Percentiles rank a stretch among this genome's conserved stretches.
Conservation (phyloP, 306 rosid species). For the Corylus avellana region DNA sequence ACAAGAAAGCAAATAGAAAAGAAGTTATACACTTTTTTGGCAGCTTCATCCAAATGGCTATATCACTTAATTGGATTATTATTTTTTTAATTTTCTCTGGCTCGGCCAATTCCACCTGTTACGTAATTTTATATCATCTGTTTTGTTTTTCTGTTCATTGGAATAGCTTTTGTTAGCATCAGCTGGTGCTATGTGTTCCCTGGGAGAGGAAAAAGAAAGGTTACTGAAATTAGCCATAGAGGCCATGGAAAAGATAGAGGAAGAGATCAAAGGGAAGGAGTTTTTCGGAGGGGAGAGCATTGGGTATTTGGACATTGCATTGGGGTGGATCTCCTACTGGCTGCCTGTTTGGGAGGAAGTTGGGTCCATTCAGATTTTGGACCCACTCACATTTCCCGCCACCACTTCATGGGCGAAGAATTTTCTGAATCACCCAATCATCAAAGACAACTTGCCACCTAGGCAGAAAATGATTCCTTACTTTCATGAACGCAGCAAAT, state of each 20-base stretch:
- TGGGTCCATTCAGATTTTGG: conserved; percentile 38
- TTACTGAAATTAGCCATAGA: conserved; percentile 26
- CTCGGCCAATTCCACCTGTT: too few species aligned
- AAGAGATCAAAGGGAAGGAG: conserved; percentile 40
- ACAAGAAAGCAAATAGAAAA: too few species aligned
- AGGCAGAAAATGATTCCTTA: conserved; percentile 41
- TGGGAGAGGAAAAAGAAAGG: too few species aligned
- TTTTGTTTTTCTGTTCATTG: too few species aligned
- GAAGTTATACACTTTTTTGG: too few species aligned
- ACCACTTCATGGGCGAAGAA: conserved; percentile 38
- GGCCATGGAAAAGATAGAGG: conserved; percentile 44
- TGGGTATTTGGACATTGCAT: conserved; percentile 55
- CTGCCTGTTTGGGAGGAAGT: conserved; percentile 54
- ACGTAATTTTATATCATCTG: too few species aligned
- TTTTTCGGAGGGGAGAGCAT: conserved; percentile 51
- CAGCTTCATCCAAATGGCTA: too few species aligned
- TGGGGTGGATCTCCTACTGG: conserved; percentile 59
- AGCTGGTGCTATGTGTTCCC: too few species aligned
- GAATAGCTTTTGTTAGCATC: too few species aligned
- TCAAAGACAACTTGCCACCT: conserved; percentile 47
- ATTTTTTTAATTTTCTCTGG: too few species aligned
- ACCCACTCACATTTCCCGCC: conserved; percentile 38
- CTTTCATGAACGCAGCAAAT: conserved; percentile 7
- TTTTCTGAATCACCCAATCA: conserved; percentile 36
- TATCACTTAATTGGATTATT: too few species aligned